A percentile compares a stretch with the other conserved stretches of the same genome.
Conservation (phyloP, 345 rosid genomes). For the Erysimum cheiranthoides region DNA sequence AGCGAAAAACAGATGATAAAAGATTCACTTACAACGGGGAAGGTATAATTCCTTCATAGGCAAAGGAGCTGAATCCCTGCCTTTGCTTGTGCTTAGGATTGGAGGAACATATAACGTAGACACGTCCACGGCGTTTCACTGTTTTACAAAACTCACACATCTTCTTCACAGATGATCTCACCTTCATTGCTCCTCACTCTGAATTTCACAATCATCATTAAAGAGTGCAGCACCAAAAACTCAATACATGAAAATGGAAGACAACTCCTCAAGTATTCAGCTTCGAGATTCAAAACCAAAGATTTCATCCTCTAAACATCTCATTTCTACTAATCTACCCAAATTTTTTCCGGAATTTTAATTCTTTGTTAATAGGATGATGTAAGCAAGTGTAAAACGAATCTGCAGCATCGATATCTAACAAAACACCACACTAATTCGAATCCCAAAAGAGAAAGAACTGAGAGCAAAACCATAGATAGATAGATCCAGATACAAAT, state of each 20-base stretch:
- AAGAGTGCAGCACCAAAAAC: background rate
- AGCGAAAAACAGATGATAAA: background rate
- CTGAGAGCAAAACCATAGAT: constrained; percentile 5
- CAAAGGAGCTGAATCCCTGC: constrained; percentile 67
- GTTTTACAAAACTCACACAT: constrained; percentile 92
- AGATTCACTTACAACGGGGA: constrained; percentile 49
- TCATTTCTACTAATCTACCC: constrained; percentile 20
- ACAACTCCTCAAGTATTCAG: constrained; percentile 1
- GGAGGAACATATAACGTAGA: constrained; percentile 69
- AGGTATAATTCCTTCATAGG: constrained; percentile 52
- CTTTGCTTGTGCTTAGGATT: constrained; percentile 96
- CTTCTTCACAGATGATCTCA: constrained; percentile 94
- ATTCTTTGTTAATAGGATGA: background rate
- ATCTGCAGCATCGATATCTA: constrained; percentile 21
- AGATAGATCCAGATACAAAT: constrained; percentile 33
- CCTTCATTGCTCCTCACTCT: constrained; percentile 70
- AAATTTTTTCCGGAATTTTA: background rate
- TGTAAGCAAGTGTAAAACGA: background rate
- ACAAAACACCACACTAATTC: background rate
- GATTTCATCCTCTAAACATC: background rate
- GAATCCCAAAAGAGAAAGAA: background rate
- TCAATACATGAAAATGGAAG: background rate
- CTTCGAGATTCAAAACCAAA: constrained; percentile 19
- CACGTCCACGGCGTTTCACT: constrained; percentile 87
- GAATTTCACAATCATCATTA: constrained; percentile 7